Evolutionary conservation across 2,329 filamentous ascomycete genomes (phyloP).

Genomic region (Parafenestella ontariensis): DNA sequence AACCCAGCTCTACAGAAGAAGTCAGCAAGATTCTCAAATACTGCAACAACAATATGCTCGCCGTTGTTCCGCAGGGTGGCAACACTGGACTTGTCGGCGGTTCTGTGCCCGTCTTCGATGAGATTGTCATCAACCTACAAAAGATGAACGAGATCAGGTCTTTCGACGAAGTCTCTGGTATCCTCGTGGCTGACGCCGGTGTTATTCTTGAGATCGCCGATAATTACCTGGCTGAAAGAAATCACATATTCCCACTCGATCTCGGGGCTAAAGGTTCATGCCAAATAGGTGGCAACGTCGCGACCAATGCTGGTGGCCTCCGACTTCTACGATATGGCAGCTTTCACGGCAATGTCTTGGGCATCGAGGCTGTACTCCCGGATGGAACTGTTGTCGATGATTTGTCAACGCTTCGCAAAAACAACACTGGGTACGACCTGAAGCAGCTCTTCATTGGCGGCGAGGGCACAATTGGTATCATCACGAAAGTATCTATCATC

Average conservation of each 20-base stretch:
- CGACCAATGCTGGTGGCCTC: constrained; percentile 93
- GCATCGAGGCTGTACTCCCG: constrained; percentile 90
- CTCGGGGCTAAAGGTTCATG: constrained; percentile 98
- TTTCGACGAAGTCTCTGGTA: constrained; percentile 92
- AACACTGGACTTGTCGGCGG: constrained; percentile 97
- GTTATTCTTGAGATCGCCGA: constrained; percentile 90
- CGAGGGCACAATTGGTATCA: constrained; percentile 93
- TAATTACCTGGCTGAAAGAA: constrained; percentile 79
- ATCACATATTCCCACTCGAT: constrained; percentile 93
- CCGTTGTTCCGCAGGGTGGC: constrained; percentile 95
- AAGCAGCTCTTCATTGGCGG: constrained; percentile 97
- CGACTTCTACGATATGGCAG: constrained; percentile 91
- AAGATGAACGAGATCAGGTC: constrained; percentile 91
- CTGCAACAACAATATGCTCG: constrained; percentile 91
- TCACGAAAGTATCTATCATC: constrained; percentile 87
- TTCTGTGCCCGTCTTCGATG: constrained; percentile 95
- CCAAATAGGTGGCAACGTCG: constrained; percentile 93
- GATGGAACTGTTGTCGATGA: constrained; percentile 93
- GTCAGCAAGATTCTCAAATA: constrained; percentile 91
- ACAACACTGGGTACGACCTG: constrained; percentile 97
- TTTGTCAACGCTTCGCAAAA: constrained; percentile 87
- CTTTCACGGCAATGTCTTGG: constrained; percentile 89
- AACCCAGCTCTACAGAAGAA: constrained; percentile 82
- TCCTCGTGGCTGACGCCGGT: constrained; percentile 88
- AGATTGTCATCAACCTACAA: constrained; percentile 90